Evolutionary conservation across 768 basidiomycete species (phyloP).

Genomic region (Boletus sp.): DNA sequence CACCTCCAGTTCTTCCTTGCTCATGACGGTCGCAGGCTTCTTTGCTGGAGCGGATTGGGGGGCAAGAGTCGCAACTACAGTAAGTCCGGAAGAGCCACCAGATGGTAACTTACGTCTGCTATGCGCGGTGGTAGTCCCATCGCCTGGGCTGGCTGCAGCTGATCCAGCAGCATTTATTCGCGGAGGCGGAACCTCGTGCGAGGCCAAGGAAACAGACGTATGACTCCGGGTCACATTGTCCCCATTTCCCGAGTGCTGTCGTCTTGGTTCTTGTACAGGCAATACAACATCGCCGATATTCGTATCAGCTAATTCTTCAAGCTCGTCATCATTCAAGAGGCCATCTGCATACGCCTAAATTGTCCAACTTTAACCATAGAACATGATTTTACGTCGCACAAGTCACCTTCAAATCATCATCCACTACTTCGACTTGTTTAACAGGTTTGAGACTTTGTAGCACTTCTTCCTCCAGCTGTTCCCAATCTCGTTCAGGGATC

Average conservation of each 20-base stretch:
- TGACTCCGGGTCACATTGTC: neutral
- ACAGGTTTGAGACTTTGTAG: constrained; percentile 12
- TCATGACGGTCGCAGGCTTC: neutral
- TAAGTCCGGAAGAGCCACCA: neutral
- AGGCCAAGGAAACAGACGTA: neutral
- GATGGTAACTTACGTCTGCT: neutral
- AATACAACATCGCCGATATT: neutral
- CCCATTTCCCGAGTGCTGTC: neutral
- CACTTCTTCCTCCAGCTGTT: constrained; percentile 18
- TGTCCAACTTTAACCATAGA: constrained; percentile 3
- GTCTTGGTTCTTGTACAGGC: neutral
- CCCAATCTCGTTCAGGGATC: constrained; percentile 62
- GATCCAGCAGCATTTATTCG: neutral
- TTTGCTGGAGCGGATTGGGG: neutral
- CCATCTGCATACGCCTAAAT: constrained; percentile 35
- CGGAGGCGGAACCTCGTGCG: neutral
- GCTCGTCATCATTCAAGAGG: constrained; percentile 35
- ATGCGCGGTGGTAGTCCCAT: neutral
- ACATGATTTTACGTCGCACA: neutral
- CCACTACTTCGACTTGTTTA: neutral
- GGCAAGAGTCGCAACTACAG: neutral
- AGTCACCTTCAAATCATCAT: constrained; percentile 23
- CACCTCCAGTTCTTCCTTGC: constrained; percentile 25
- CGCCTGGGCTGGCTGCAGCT: neutral
- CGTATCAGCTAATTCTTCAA: constrained; percentile 20